Evolutionary conservation across 208 protist genomes (phyloP).

Genomic region (Trypanosoma conorhini): DNA sequence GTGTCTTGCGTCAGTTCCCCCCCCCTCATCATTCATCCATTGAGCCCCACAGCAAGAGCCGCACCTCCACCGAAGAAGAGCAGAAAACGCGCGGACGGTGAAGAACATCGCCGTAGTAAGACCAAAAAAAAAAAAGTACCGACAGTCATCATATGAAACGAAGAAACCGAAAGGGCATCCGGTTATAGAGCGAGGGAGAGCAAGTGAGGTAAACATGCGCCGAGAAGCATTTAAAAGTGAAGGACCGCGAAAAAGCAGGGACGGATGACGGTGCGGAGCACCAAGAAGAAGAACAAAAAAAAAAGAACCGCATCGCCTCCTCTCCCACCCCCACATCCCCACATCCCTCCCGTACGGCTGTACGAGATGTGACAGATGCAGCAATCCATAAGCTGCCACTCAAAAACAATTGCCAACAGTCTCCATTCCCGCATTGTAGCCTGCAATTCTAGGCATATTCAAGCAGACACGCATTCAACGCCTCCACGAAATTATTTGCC

Average conservation of each 20-base stretch:
- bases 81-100: neutral
- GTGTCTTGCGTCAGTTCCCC: neutral
- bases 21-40: neutral
- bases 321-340: too few species aligned
- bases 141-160: conserved; percentile 1
- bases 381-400: neutral
- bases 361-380: neutral
- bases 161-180: conserved; percentile 1
- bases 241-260: neutral
- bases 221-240: neutral
- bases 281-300: neutral
- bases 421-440: neutral
- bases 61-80: neutral
- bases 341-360: neutral
- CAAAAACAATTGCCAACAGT: neutral
- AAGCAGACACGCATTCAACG: conserved; percentile 28
- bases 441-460: neutral
- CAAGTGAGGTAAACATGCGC: neutral
- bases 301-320: neutral
- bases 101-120: neutral
- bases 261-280: too few species aligned
- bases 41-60: neutral
- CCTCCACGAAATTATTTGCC: conserved; percentile 38
- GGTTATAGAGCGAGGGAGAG: conserved; percentile 1
- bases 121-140: neutral